These are phyloP conservation scores for Ophioceras dolichostomum DNA, from an alignment of 2,329 filamentous ascomycete species.

Conservation along the genomic window DNA sequence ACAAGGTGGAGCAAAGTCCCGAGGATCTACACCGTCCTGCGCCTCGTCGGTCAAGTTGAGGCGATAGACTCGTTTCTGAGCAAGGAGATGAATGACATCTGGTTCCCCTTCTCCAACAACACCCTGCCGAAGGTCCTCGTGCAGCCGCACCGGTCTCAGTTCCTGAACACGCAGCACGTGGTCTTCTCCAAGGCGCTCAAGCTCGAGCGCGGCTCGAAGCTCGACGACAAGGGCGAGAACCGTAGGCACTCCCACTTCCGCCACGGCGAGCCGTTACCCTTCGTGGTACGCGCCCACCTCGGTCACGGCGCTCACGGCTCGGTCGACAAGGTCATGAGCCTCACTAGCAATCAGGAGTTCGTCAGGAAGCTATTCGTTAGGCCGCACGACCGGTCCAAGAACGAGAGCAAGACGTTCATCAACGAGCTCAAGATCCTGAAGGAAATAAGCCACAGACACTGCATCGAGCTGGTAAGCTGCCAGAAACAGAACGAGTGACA, in stretches of 20 bases:
- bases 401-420: neutral
- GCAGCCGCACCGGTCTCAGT: neutral
- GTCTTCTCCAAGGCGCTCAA: neutral
- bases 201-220: neutral
- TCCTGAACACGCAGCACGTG: neutral
- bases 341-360: neutral
- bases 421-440: neutral
- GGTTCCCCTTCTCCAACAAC: neutral
- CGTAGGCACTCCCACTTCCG: neutral
- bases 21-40: neutral
- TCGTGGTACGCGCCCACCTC: neutral
- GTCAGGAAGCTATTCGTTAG: neutral
- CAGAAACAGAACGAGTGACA: too few species aligned
- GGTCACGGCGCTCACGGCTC: neutral
- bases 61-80: neutral
- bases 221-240: neutral
- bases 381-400: neutral
- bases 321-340: neutral
- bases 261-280: neutral
- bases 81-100: neutral
- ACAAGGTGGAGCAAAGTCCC: neutral
- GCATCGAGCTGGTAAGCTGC: neutral
- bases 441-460: neutral
- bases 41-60: neutral
- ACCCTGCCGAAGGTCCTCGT: neutral